Evolutionary conservation across 805 yeast species (phyloP), one percentile per base, ranked within the genome.

Genomic region (Wickerhamiella occidentalis): DNA sequence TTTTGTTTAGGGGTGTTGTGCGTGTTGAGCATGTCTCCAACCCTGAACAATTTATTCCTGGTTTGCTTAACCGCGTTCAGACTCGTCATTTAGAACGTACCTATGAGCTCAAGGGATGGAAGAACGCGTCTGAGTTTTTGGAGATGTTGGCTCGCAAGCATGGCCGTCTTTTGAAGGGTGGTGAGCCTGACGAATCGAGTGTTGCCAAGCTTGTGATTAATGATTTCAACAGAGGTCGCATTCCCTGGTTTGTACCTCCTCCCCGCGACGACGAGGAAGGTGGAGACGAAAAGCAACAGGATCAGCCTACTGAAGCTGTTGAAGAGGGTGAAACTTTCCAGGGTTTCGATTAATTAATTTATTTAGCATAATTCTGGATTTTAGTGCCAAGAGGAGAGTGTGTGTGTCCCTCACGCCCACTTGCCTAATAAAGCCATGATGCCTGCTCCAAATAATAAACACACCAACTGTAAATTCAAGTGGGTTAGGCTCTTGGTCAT

Each of bases 181-280:
- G 96, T 56, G 98, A 92, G 68, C 95, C 97, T 1, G 97, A 90
- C 65, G 96, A 90, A 67, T 73, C 81, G 56, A 94, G 95, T 59
- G 86, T 90, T 50, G 80, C 97, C 36, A 90, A 87, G 66, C 81
- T 82, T 61, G 82, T 90, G 26, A 75, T 90, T 64, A 86, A 86
- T 58, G 98, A 90, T 65, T 90, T 90, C 73, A 90, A 87, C 68
- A 77, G 98, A 67, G 98, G 98, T 54, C 85, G 86, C 61, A 90
- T 90, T 49, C 98, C 98, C 21, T 90, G 98, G 98, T 90, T 90
- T 64, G 85, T 85, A 28, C 79, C 92, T 23, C 98, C 98, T 25
- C 96, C 97, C 38, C 76, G 80, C 56, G 84, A 78, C 54, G 74
- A 69, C 22, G 40, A 33, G 7, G 80, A 75, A n/a, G 40, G 19